Conservation (phyloP, 306 rosid species). For the Begonia fuchsioides region DNA sequence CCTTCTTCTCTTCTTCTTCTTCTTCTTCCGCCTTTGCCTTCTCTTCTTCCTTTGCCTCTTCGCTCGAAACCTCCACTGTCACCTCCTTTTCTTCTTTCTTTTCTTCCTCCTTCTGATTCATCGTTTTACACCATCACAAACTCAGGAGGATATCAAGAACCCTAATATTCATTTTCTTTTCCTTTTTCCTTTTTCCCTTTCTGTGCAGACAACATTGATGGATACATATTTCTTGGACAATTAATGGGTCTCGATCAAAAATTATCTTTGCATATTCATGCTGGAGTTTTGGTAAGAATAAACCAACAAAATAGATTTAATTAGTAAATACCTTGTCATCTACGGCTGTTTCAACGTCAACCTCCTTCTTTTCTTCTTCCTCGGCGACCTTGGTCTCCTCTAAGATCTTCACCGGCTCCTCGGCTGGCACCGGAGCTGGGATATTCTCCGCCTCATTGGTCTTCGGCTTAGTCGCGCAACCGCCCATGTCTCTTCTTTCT, state of each 20-base stretch:
- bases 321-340: background rate
- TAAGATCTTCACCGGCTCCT: conserved; percentile 3
- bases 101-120: background rate
- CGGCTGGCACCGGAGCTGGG: background rate
- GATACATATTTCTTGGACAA: too few relatives aligned
- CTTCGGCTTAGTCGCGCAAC: conserved; percentile 12
- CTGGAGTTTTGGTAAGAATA: background rate
- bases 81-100: background rate
- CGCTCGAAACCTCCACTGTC: background rate
- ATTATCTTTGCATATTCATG: too few relatives aligned
- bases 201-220: too few relatives aligned
- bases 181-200: too few relatives aligned
- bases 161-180: too few relatives aligned
- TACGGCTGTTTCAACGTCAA: conserved; percentile 2
- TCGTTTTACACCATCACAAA: background rate
- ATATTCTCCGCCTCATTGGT: background rate
- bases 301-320: background rate
- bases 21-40: too few relatives aligned
- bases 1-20: too few relatives aligned
- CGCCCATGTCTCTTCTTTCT: conserved; percentile 5
- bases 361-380: background rate
- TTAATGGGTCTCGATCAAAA: too few relatives aligned
- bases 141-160: background rate
- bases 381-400: background rate
- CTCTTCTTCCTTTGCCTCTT: background rate